These are phyloP conservation scores for Microbotryum silenes-acaulis DNA, from an alignment of 1,284 basidiomycete genomes.

Conservation along the genomic window DNA sequence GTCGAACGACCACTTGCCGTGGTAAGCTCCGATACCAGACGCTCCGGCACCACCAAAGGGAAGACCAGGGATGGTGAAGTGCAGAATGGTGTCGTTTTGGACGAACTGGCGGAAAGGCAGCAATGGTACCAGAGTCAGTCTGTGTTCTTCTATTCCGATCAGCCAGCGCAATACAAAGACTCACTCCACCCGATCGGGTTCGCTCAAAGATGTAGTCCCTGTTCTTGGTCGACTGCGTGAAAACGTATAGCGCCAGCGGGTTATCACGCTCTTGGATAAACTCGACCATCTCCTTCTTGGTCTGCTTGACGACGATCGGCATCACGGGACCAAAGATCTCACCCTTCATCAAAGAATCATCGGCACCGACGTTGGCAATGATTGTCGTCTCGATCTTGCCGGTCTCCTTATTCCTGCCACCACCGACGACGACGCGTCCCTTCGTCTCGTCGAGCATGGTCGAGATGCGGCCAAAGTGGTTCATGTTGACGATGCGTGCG, in stretches of 20 bases:
- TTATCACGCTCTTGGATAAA: slow-evolving; percentile 40
- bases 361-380: slow-evolving; percentile 36
- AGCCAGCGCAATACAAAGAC: neutral
- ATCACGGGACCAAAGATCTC: slow-evolving; percentile 45
- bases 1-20: slow-evolving; percentile 37
- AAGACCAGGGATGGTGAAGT: slow-evolving; percentile 26
- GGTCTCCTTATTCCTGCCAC: slow-evolving; percentile 22
- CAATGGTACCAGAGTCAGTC: neutral
- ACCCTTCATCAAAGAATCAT: slow-evolving; percentile 40
- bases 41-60: slow-evolving; percentile 34
- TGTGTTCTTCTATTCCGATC: neutral
- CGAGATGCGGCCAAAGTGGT: slow-evolving; percentile 40
- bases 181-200: slow-evolving; percentile 23
- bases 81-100: slow-evolving; percentile 37
- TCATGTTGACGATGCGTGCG: slow-evolving; percentile 39
- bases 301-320: slow-evolving; percentile 33
- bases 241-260: slow-evolving; percentile 43
- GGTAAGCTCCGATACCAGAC: slow-evolving; percentile 30
- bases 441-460: slow-evolving; percentile 38
- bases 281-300: slow-evolving; percentile 18
- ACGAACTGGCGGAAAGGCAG: slow-evolving; percentile 21
- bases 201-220: slow-evolving; percentile 33
- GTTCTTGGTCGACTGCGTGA: slow-evolving; percentile 35
- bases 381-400: slow-evolving; percentile 39
- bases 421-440: slow-evolving; percentile 40